Conservation (phyloP, 1,284 basidiomycete species). For the Malassezia equina region DNA sequence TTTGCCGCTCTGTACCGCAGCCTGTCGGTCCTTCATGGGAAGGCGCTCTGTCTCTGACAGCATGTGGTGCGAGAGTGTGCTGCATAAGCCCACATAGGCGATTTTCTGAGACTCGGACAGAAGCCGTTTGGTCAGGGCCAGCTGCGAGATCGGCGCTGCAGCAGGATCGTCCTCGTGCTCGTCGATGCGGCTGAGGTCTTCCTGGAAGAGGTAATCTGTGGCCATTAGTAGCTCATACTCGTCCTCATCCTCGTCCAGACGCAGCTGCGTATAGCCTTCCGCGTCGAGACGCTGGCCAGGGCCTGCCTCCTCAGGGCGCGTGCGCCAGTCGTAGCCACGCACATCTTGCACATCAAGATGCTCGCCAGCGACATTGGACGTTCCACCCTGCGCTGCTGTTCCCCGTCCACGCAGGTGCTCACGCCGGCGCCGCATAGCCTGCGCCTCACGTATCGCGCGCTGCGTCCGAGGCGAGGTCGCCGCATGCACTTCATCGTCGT, state of each 20-base stretch:
- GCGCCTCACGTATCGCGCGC: not conserved
- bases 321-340: constrained; percentile 43
- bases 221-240: constrained; percentile 40
- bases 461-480: not conserved
- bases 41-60: constrained; percentile 23
- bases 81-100: constrained; percentile 45
- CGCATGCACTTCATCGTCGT: not conserved
- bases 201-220: constrained; percentile 44
- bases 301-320: constrained; percentile 22
- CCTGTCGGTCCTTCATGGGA: not conserved
- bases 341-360: constrained; percentile 44
- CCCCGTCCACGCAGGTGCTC: not conserved
- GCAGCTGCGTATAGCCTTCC: constrained; percentile 43
- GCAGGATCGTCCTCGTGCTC: constrained; percentile 24
- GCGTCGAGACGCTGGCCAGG: constrained; percentile 23
- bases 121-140: constrained; percentile 45
- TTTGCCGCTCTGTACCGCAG: constrained; percentile 29
- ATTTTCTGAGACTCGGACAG: constrained; percentile 45
- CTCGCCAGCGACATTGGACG: constrained; percentile 33
- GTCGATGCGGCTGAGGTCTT: constrained; percentile 23
- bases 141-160: constrained; percentile 43
- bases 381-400: constrained; percentile 1
- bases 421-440: not conserved
- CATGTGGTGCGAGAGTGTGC: constrained; percentile 35
- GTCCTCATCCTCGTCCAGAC: constrained; percentile 45